Evolutionary conservation across 495 filamentous ascomycete genomes (phyloP).

Genomic region (Wilcoxina mikolae): DNA sequence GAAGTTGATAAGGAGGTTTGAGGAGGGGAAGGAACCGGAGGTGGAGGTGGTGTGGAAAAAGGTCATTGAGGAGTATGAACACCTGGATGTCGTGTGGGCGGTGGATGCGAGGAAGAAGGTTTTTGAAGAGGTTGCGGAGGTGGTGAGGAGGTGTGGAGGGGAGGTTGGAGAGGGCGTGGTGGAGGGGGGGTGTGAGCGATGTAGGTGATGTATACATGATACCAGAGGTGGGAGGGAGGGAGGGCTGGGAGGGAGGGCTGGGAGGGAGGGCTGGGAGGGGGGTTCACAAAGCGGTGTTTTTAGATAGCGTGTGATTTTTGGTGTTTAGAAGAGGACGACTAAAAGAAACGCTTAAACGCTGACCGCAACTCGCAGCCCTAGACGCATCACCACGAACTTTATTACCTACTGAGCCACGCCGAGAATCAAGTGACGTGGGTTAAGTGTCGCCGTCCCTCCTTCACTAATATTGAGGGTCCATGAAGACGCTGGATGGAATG

Average conservation of each 20-base stretch:
- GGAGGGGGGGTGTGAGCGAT: constrained; percentile 4
- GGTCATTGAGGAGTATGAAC: constrained; percentile 81
- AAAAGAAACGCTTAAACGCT: too few species aligned
- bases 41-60: constrained; percentile 67
- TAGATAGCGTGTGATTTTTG: not conserved
- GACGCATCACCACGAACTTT: too few species aligned
- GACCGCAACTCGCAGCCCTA: too few species aligned
- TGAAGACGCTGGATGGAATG: not conserved
- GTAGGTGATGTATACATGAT: too few species aligned
- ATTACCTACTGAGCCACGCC: too few species aligned
- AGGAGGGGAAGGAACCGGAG: constrained; percentile 65
- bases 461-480: not conserved
- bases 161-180: constrained; percentile 28
- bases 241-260: not conserved
- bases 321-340: not conserved
- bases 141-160: constrained; percentile 62
- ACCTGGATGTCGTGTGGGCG: constrained; percentile 92
- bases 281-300: not conserved
- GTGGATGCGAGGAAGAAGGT: constrained; percentile 79
- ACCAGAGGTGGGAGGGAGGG: not conserved
- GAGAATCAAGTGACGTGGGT: not conserved
- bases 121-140: constrained; percentile 63
- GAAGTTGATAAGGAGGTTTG: constrained; percentile 56
- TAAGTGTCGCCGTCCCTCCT: not conserved
- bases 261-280: not conserved